Percentiles rank a stretch among this genome's conserved stretches.
These are phyloP conservation scores for Citrus australasica DNA, from an alignment of 345 rosid species.

Conservation along the genomic window DNA sequence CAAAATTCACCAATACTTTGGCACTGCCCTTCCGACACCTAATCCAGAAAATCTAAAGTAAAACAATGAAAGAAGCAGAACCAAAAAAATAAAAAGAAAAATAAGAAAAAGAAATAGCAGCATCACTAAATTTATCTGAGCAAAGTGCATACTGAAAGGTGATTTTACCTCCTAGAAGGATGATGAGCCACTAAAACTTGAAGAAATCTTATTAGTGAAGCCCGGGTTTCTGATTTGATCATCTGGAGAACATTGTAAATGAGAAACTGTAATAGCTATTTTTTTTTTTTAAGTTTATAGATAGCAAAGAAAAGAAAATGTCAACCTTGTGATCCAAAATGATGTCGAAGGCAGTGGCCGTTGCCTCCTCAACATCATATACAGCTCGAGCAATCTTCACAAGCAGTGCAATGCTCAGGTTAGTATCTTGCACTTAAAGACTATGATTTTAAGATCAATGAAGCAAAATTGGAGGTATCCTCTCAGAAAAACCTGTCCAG, in stretches of 20 bases:
- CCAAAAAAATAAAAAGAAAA: background rate
- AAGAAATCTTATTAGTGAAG: conserved; percentile 71
- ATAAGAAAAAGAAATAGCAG: background rate
- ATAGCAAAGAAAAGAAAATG: background rate
- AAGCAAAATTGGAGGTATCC: conserved; percentile 19
- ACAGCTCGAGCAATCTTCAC: conserved; percentile 80
- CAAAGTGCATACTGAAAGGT: conserved; percentile 6
- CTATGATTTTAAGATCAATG: background rate
- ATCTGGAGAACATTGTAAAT: conserved; percentile 40
- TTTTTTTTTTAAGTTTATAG: no score
- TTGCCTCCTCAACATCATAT: conserved; percentile 92
- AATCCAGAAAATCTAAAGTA: conserved; percentile 26
- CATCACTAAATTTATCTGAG: conserved; percentile 7
- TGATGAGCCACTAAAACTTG: conserved; percentile 92
- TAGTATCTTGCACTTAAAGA: conserved; percentile 8
- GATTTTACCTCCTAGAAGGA: conserved; percentile 78
- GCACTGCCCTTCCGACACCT: conserved; percentile 99
- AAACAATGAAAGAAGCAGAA: conserved; percentile 26
- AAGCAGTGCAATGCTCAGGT: conserved; percentile 16
- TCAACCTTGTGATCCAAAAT: conserved; percentile 70
- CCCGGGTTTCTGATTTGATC: conserved; percentile 74
- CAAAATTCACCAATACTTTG: conserved; percentile 76
- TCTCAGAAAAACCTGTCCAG: conserved; percentile 58
- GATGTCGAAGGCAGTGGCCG: conserved; percentile 72
- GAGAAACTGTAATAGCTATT: conserved; percentile 8